Conservation (phyloP, 2,329 filamentous ascomycete species). For the Colletotrichum destructivum region DNA sequence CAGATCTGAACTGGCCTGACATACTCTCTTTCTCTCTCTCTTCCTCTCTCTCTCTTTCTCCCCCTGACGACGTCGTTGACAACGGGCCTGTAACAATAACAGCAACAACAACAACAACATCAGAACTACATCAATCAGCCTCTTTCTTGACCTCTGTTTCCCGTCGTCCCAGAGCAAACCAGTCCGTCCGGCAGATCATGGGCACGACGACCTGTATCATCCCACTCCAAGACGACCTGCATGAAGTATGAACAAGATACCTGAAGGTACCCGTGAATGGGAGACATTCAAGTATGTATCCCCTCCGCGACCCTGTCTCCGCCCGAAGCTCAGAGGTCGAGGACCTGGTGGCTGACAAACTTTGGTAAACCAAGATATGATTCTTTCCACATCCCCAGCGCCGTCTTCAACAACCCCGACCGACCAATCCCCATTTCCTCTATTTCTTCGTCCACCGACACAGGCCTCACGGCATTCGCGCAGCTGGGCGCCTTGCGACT, state of each 20-base stretch:
- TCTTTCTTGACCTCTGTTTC: background rate
- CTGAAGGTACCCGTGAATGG: conserved; percentile 49
- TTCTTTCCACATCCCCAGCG: conserved; percentile 40
- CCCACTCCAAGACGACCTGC: conserved; percentile 25
- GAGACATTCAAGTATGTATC: conserved; percentile 50
- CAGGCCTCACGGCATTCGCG: conserved; percentile 63
- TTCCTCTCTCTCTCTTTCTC: no score
- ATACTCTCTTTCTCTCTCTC: no score
- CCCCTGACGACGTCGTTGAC: conserved; percentile 23
- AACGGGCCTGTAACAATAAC: conserved; percentile 1
- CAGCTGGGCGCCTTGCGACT: conserved; percentile 63
- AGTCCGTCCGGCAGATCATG: conserved; percentile 31
- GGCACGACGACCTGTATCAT: conserved; percentile 35
- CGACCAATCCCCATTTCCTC: conserved; percentile 45
- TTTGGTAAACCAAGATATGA: conserved; percentile 39
- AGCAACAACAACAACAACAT: background rate
- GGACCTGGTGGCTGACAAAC: conserved; percentile 11
- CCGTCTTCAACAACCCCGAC: conserved; percentile 46
- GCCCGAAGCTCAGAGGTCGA: background rate
- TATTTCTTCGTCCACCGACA: conserved; percentile 52
- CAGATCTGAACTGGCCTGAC: background rate
- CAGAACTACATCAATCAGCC: no score
- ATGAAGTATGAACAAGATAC: conserved; percentile 44
- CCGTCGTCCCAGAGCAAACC: conserved; percentile 2
- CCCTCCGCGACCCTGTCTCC: background rate